Percentiles rank a stretch among this genome's conserved stretches.
These are phyloP conservation scores for Umbilicus rupestris DNA, from an alignment of 164 flowering plant species.

Conservation along the genomic window DNA sequence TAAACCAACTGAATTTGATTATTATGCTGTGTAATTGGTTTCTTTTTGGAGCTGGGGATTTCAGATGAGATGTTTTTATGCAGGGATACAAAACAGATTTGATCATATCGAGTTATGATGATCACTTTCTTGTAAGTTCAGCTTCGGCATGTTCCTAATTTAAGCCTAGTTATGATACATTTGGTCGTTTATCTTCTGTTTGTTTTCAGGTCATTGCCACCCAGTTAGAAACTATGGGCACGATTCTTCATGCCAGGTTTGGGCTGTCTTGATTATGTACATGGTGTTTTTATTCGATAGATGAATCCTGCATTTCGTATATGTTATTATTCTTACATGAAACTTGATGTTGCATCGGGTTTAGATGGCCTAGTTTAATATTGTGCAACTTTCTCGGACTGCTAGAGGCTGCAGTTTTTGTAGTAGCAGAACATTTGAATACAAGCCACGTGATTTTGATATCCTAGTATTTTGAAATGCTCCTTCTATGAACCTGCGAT, in stretches of 20 bases:
- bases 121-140: slow-evolving; percentile 60
- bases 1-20: neutral
- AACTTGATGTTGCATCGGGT: neutral
- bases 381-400: neutral
- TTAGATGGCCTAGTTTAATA: neutral
- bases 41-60: neutral
- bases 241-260: slow-evolving; percentile 80
- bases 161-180: neutral
- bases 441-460: neutral
- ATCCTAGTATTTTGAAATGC: neutral
- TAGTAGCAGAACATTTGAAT: slow-evolving; percentile 23
- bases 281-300: neutral
- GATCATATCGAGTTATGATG: slow-evolving; percentile 62
- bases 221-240: slow-evolving; percentile 90
- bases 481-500: neutral
- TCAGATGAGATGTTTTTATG: slow-evolving; percentile 2
- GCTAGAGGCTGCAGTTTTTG: neutral
- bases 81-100: slow-evolving; percentile 67
- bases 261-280: neutral
- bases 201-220: slow-evolving; percentile 62
- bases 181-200: neutral
- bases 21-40: neutral
- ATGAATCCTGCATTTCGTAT: no score
- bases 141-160: neutral
- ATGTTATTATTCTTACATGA: no score